These are phyloP conservation scores for Ceratocystis cubensis DNA, from an alignment of 2,329 filamentous ascomycete genomes.

Conservation along the genomic window DNA sequence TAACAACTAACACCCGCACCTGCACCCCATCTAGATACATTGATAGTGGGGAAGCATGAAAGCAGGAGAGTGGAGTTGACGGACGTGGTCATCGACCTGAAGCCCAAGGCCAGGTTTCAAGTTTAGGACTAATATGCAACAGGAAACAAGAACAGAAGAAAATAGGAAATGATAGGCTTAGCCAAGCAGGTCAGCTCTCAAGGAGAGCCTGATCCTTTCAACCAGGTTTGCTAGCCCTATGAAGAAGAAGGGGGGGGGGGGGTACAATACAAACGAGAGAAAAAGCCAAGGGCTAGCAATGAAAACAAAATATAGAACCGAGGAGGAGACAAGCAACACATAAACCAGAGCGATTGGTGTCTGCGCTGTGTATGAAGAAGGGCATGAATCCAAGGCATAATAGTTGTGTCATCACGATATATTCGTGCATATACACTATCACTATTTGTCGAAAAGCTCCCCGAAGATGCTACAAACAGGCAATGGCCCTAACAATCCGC, in stretches of 20 bases:
- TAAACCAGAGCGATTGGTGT: not conserved
- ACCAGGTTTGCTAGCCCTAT: conserved; percentile 7
- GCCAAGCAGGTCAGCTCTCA: not conserved
- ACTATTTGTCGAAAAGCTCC: not conserved
- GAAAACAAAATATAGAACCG: not conserved
- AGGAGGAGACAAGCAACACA: not conserved
- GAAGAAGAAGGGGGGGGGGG: not conserved
- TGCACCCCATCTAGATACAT: not conserved
- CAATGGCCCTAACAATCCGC: no score
- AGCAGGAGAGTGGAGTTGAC: not conserved
- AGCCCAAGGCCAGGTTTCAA: not conserved
- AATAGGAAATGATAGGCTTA: not conserved
- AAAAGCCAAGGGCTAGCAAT: not conserved
- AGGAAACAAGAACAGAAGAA: not conserved
- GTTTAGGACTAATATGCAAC: not conserved
- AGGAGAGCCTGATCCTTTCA: conserved; percentile 2
- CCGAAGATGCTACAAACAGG: no score
- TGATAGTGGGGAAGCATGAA: not conserved
- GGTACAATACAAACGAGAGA: not conserved
- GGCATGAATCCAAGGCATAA: not conserved
- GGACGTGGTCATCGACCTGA: not conserved
- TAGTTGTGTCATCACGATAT: not conserved
- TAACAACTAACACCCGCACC: no score
- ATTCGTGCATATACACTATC: not conserved
- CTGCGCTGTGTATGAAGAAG: not conserved